Evolutionary conservation across 2,329 filamentous ascomycete genomes (phyloP).

Genomic region (Epichloe coenophiala): DNA sequence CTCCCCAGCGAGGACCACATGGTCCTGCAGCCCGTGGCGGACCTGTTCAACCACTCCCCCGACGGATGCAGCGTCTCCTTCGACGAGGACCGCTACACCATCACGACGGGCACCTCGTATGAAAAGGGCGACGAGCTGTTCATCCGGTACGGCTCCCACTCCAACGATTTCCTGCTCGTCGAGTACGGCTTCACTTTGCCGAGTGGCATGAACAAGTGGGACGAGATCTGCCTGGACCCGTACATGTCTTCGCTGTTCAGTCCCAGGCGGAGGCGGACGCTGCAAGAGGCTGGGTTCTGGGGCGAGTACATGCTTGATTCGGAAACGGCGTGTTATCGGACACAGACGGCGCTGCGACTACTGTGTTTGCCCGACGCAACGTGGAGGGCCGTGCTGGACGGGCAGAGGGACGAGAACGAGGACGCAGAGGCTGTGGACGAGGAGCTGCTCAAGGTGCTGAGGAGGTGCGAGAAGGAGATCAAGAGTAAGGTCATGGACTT

Average conservation of each 20-base stretch:
- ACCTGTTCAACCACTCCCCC: constrained; percentile 52
- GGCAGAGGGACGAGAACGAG: constrained; percentile 31
- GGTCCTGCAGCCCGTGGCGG: constrained; percentile 57
- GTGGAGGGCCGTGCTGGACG: constrained; percentile 33
- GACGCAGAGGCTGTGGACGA: constrained; percentile 25
- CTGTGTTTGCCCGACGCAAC: constrained; percentile 21
- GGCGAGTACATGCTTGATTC: constrained; percentile 38
- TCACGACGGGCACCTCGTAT: constrained; percentile 39
- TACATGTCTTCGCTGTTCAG: constrained; percentile 28
- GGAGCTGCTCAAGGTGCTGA: constrained; percentile 25
- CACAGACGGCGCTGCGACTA: constrained; percentile 36
- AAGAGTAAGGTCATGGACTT: constrained; percentile 18
- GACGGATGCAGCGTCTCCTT: constrained; percentile 40
- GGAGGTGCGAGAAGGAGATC: constrained; percentile 21
- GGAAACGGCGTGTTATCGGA: constrained; percentile 38
- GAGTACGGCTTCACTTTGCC: constrained; percentile 46
- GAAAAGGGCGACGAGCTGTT: constrained; percentile 48
- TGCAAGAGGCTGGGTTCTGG: constrained; percentile 35
- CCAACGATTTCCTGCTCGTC: constrained; percentile 55
- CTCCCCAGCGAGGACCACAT: constrained; percentile 43
- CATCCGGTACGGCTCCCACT: constrained; percentile 55
- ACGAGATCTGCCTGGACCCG: constrained; percentile 34
- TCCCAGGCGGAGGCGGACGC: constrained; percentile 18
- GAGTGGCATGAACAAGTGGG: constrained; percentile 33
- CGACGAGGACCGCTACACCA: constrained; percentile 35